A percentile compares a stretch with the other conserved stretches of the same genome.
Conservation (phyloP, 2,329 filamentous ascomycete species). For the Pseudogymnoascus sp. region DNA sequence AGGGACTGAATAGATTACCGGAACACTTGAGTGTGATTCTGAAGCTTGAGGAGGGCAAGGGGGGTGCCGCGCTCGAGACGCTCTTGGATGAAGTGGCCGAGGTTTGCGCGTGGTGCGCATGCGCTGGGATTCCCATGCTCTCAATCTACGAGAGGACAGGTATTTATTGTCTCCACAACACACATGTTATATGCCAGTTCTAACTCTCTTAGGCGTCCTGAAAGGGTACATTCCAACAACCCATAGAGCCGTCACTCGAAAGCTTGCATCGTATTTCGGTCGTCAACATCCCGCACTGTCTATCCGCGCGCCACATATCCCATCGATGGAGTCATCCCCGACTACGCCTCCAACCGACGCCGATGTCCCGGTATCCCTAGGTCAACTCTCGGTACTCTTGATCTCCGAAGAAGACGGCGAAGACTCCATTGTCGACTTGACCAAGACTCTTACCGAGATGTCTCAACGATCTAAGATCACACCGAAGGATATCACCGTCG, state of each 20-base stretch:
- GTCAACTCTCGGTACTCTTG: constrained; percentile 57
- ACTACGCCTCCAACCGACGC: constrained; percentile 36
- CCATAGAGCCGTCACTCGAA: constrained; percentile 69
- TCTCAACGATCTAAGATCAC: constrained; percentile 79
- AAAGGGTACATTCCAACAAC: constrained; percentile 85
- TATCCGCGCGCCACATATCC: constrained; percentile 62
- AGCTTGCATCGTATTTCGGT: constrained; percentile 83
- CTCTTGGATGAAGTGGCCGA: constrained; percentile 88
- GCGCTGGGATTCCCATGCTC: constrained; percentile 76
- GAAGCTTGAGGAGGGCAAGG: constrained; percentile 59
- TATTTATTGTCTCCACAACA: constrained; percentile 38
- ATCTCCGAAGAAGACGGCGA: constrained; percentile 83
- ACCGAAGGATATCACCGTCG: constrained; percentile 70
- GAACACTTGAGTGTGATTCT: constrained; percentile 83
- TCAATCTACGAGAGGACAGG: constrained; percentile 90
- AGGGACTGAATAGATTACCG: constrained; percentile 63
- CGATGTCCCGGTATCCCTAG: constrained; percentile 27
- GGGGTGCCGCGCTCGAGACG: constrained; percentile 68
- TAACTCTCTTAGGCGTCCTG: constrained; percentile 55
- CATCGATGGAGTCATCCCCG: constrained; percentile 44
- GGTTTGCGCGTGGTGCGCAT: constrained; percentile 85
- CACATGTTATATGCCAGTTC: constrained; percentile 12
- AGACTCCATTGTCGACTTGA: constrained; percentile 90
- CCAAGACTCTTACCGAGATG: constrained; percentile 91
- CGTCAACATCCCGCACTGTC: constrained; percentile 62